phyloP scores from a whole-genome alignment of 148 eudicot genomes.

The Talinum fruticosum region DNA sequence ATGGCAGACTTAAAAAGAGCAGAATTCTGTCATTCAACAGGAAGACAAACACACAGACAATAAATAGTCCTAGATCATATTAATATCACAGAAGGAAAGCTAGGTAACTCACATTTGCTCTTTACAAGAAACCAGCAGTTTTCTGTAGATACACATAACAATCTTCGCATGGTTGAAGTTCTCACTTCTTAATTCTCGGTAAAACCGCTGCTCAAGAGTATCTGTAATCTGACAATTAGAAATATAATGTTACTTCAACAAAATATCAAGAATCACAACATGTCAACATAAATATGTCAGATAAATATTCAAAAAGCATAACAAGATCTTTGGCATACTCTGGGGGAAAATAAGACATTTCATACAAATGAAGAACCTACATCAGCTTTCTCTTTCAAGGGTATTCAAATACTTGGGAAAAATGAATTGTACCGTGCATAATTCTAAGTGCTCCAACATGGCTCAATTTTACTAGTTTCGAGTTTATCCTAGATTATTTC shows the following conservation, averaged over 20 bases:
- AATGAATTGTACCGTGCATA: no score
- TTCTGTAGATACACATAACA: conserved; percentile 76
- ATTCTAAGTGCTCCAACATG: no score
- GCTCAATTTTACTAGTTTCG: no score
- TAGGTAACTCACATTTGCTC: conserved; percentile 80
- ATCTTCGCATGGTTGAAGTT: conserved; percentile 63
- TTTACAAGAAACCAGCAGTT: conserved; percentile 69
- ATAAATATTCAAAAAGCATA: background rate
- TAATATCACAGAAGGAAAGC: conserved; percentile 5
- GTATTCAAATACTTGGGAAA: no score
- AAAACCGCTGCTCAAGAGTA: conserved; percentile 86
- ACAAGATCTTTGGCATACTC: background rate
- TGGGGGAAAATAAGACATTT: background rate
- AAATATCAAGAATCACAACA: conserved; percentile 6
- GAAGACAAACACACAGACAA: background rate
- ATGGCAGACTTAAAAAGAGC: background rate
- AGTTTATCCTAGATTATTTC: no score
- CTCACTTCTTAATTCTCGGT: conserved; percentile 76
- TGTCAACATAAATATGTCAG: background rate
- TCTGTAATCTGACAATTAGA: conserved; percentile 59
- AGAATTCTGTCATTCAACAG: background rate
- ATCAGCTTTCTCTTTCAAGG: background rate
- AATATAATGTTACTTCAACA: conserved; percentile 18
- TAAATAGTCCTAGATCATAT: conserved; percentile 8
- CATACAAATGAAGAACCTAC: background rate